phyloP scores from a whole-genome alignment of 768 basidiomycete genomes.

The Tricholoma sp. region DNA sequence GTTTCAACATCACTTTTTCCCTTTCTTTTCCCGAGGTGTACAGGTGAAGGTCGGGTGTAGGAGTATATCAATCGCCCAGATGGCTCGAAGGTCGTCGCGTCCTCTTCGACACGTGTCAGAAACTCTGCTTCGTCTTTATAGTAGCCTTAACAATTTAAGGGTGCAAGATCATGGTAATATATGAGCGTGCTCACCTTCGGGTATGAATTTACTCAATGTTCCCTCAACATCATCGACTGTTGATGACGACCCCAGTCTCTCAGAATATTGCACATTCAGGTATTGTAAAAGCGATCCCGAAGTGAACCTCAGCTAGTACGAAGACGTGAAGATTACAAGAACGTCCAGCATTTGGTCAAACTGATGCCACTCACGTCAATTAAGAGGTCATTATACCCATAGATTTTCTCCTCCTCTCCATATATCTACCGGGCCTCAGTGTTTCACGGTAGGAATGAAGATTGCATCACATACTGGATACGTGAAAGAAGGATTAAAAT shows the following conservation, averaged over 20 bases:
- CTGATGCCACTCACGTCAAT: constrained; percentile 61
- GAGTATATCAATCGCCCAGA: constrained; percentile 69
- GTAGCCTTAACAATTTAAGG: constrained; percentile 48
- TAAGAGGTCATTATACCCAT: constrained; percentile 81
- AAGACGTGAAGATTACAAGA: background rate
- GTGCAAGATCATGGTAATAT: background rate
- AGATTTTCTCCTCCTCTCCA: constrained; percentile 94
- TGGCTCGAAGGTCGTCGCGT: constrained; percentile 75
- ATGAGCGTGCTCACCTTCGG: constrained; percentile 46
- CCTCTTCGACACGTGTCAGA: constrained; percentile 62
- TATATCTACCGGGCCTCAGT: constrained; percentile 56
- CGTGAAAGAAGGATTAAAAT: constrained; percentile 86
- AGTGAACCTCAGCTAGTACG: constrained; percentile 81
- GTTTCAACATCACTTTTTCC: constrained; percentile 32
- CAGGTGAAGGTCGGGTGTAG: constrained; percentile 58
- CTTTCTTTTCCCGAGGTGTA: constrained; percentile 50
- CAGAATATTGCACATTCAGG: constrained; percentile 62
- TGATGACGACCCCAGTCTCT: constrained; percentile 56
- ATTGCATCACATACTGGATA: constrained; percentile 67
- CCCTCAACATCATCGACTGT: constrained; percentile 87
- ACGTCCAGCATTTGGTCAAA: background rate
- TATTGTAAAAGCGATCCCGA: constrained; percentile 83
- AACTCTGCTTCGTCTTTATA: constrained; percentile 65
- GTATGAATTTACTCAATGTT: constrained; percentile 70
- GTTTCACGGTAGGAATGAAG: background rate